phyloP scores from a whole-genome alignment of 169 alveolate genomes.

The Plasmodium fragile region DNA sequence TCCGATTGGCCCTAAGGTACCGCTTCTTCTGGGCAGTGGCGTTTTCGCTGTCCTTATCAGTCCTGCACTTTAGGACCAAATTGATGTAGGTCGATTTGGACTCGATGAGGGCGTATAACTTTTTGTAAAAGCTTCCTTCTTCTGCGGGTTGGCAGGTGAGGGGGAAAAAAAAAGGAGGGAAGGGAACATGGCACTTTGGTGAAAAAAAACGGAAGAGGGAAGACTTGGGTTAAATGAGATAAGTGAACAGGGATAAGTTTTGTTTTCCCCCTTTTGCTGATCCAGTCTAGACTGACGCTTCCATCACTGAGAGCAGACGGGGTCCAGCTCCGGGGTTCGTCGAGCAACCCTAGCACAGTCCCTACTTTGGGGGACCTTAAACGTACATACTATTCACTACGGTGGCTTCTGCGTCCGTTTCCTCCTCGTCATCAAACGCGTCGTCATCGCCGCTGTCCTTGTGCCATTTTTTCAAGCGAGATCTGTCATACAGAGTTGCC shows the following conservation, averaged over 20 bases:
- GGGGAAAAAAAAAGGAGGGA: not conserved
- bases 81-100: constrained; percentile 44
- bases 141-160: constrained; percentile 5
- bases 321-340: too few species aligned
- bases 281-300: not conserved
- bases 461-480: not conserved
- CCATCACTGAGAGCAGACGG: not conserved
- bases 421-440: constrained; percentile 31
- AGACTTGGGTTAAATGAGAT: not conserved
- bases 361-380: not conserved
- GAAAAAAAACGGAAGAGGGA: not conserved
- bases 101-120: constrained; percentile 39
- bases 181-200: not conserved
- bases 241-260: not conserved
- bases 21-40: not conserved
- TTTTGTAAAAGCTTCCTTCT: constrained; percentile 59
- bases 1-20: not conserved
- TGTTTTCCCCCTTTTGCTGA: not conserved
- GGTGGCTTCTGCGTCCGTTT: not conserved
- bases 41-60: not conserved
- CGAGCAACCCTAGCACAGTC: too few species aligned
- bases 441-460: not conserved
- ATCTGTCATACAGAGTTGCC: not conserved
- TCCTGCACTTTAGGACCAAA: constrained; percentile 20
- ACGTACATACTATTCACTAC: constrained; percentile 34